Percentiles rank a stretch among this genome's conserved stretches.
Evolutionary conservation across 2,329 filamentous ascomycete species (phyloP).

Genomic region (Aspergillus pseudoviridinutans): DNA sequence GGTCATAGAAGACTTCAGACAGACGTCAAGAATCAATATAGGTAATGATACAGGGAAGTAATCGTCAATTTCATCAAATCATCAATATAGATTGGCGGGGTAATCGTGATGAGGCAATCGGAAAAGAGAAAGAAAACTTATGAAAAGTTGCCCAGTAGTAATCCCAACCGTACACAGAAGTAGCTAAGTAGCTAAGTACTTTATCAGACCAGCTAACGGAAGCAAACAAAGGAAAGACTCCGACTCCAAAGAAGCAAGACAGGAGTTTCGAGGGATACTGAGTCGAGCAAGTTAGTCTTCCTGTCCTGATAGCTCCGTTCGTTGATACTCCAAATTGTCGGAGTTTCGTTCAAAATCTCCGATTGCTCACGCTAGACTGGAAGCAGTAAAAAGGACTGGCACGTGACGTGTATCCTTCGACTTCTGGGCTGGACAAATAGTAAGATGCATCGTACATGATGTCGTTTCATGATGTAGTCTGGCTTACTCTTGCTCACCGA

Average conservation of each 20-base stretch:
- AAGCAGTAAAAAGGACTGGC: slow-evolving; percentile 11
- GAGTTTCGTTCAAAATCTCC: slow-evolving; percentile 12
- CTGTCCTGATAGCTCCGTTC: slow-evolving; percentile 5
- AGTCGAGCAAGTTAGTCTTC: slow-evolving; percentile 10
- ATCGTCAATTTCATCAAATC: slow-evolving; percentile 41
- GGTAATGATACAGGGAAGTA: slow-evolving; percentile 33
- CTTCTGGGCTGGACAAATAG: not conserved
- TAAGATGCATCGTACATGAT: not conserved
- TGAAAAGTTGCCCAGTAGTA: slow-evolving; percentile 6
- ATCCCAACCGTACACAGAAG: not conserved
- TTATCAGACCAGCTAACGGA: not conserved
- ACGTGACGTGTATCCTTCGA: slow-evolving; percentile 17
- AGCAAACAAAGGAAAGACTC: not conserved
- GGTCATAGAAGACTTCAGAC: slow-evolving; percentile 9
- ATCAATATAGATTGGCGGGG: slow-evolving; percentile 26
- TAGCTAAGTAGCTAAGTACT: not conserved
- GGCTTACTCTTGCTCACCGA: not conserved
- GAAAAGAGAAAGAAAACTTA: slow-evolving; percentile 5
- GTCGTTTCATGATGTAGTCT: not conserved
- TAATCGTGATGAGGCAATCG: slow-evolving; percentile 12
- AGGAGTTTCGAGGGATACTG: slow-evolving; percentile 3
- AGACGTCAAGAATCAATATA: slow-evolving; percentile 15
- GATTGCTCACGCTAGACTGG: slow-evolving; percentile 14
- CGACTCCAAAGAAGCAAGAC: slow-evolving; percentile 3
- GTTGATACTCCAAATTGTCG: slow-evolving; percentile 18